Evolutionary conservation across 2,329 filamentous ascomycete genomes (phyloP).

Genomic region (Colletotrichum chrysophilum): DNA sequence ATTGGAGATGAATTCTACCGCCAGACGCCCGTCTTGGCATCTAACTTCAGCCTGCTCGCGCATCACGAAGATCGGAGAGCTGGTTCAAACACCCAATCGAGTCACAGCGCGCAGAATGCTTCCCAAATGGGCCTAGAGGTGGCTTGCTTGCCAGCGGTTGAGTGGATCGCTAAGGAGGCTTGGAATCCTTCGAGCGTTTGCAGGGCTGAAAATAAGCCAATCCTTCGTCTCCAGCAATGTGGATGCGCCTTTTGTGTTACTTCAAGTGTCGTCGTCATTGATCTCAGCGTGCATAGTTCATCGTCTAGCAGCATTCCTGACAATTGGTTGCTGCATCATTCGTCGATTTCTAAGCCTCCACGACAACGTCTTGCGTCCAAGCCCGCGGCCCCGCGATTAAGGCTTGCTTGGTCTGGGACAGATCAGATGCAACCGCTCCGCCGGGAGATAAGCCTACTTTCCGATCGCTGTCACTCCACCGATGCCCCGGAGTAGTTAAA

Average conservation of each 20-base stretch:
- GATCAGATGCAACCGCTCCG: background rate
- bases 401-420: background rate
- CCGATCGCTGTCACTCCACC: background rate
- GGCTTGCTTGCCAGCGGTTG: background rate
- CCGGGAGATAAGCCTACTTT: background rate
- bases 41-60: background rate
- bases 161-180: background rate
- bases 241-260: background rate
- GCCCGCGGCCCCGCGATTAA: background rate
- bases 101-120: slow-evolving; percentile 10
- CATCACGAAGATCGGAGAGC: background rate
- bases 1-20: background rate
- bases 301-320: background rate
- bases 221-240: background rate
- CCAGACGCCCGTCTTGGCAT: background rate
- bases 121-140: background rate
- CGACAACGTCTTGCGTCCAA: background rate
- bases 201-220: background rate
- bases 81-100: background rate
- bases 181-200: background rate
- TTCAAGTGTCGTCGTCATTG: background rate
- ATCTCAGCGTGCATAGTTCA: background rate
- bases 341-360: background rate
- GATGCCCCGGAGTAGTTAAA: background rate
- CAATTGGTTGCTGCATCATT: background rate